A percentile compares a stretch with the other conserved stretches of the same genome.
Conservation (phyloP, 306 rosid genomes). For the Pyrus bretschneideri region DNA sequence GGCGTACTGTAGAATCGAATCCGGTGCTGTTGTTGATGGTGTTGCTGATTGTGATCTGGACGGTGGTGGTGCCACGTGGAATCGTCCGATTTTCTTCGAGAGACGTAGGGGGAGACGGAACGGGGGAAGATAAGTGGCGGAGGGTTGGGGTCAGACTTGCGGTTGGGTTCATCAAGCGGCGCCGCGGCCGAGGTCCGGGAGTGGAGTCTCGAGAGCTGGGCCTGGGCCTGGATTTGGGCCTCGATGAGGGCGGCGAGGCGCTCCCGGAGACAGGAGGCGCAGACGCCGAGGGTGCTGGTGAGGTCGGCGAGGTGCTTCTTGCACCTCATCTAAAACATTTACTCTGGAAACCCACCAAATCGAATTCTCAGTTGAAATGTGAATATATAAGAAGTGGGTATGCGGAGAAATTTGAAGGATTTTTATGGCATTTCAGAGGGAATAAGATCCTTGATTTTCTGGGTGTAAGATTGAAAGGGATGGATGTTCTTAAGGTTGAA, state of each 20-base stretch:
- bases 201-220: slow-evolving; percentile 21
- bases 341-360: background rate
- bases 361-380: background rate
- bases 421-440: background rate
- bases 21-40: slow-evolving; percentile 1
- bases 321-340: slow-evolving; percentile 67
- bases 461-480: background rate
- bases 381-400: background rate
- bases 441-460: background rate
- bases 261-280: slow-evolving; percentile 83
- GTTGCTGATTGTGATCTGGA: slow-evolving; percentile 7
- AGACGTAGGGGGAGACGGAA: slow-evolving; percentile 80
- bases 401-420: background rate
- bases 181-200: slow-evolving; percentile 35
- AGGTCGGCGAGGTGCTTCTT: slow-evolving; percentile 56
- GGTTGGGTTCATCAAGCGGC: slow-evolving; percentile 25
- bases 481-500: background rate
- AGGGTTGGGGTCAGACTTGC: slow-evolving; percentile 40
- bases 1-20: slow-evolving; percentile 72
- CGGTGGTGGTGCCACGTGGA: slow-evolving; percentile 24
- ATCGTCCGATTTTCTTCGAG: slow-evolving; percentile 68
- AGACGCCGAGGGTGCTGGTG: slow-evolving; percentile 69
- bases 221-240: slow-evolving; percentile 51
- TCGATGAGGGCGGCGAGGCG: slow-evolving; percentile 49
- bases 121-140: slow-evolving; percentile 65